Conservation (phyloP, 1,139 yeast genomes). For the Geotrichum bryndzae region DNA sequence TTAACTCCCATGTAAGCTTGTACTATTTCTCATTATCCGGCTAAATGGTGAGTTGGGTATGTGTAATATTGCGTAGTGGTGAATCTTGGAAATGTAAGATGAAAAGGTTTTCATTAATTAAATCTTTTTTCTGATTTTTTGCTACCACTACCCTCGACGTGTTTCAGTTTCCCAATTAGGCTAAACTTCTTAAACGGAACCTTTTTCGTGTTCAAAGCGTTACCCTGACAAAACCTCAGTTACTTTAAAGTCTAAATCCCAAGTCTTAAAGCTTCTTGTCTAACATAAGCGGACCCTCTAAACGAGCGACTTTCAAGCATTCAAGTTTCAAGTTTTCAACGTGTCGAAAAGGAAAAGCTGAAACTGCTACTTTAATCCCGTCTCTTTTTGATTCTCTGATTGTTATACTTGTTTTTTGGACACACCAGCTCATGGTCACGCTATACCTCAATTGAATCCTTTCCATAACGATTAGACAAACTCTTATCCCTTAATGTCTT, state of each 20-base stretch:
- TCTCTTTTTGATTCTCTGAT: background rate
- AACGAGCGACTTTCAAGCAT: background rate
- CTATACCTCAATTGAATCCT: background rate
- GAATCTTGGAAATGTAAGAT: background rate
- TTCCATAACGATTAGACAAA: background rate
- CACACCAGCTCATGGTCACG: background rate
- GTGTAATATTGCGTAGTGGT: background rate
- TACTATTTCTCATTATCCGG: background rate
- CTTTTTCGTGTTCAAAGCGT: background rate
- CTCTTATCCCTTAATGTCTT: background rate
- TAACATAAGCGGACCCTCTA: background rate
- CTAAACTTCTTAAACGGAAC: background rate
- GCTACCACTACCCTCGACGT: background rate
- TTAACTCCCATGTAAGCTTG: conserved; percentile 22
- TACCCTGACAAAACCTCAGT: background rate
- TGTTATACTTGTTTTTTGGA: background rate
- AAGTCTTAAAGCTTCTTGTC: background rate
- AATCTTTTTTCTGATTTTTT: background rate
- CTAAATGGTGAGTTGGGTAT: background rate
- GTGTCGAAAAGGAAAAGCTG: background rate
- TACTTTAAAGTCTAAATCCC: background rate
- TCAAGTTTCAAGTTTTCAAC: background rate
- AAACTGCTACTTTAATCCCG: background rate
- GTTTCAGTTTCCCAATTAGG: background rate
- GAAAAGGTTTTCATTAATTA: background rate